phyloP scores from a whole-genome alignment of 345 rosid species.

The Turnera subulata region DNA sequence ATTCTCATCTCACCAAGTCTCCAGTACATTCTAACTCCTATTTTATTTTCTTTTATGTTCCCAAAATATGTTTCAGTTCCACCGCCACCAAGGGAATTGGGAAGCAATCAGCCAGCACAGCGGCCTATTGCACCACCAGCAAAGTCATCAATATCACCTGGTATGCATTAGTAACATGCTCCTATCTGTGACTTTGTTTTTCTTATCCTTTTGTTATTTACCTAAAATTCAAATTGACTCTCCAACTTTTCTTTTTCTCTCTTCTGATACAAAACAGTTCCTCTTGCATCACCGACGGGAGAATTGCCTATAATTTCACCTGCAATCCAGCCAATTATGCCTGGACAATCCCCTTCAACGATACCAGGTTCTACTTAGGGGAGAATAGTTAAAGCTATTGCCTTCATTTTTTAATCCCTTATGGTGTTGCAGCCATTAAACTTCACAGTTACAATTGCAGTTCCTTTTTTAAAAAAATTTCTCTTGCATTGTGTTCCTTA shows the following conservation, averaged over 20 bases:
- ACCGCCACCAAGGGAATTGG: constrained; percentile 37
- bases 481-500: not conserved
- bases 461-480: too few relatives aligned
- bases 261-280: constrained; percentile 19
- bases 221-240: not conserved
- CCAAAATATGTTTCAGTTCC: constrained; percentile 27
- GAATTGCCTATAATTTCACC: constrained; percentile 12
- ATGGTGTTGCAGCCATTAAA: constrained; percentile 13
- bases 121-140: constrained; percentile 21
- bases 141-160: constrained; percentile 19
- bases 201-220: not conserved
- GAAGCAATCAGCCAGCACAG: constrained; percentile 31
- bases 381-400: constrained; percentile 6
- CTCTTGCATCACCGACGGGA: constrained; percentile 10
- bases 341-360: constrained; percentile 39
- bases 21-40: not conserved
- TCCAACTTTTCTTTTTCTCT: constrained; percentile 2
- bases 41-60: constrained; percentile 8
- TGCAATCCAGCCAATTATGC: constrained; percentile 26
- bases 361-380: constrained; percentile 42
- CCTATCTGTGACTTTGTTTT: not conserved
- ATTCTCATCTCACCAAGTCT: constrained; percentile 9
- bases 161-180: not conserved
- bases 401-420: constrained; percentile 10
- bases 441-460: constrained; percentile 4